Conservation (phyloP, 2,329 filamentous ascomycete genomes). For the Diaporthe citriasiana region DNA sequence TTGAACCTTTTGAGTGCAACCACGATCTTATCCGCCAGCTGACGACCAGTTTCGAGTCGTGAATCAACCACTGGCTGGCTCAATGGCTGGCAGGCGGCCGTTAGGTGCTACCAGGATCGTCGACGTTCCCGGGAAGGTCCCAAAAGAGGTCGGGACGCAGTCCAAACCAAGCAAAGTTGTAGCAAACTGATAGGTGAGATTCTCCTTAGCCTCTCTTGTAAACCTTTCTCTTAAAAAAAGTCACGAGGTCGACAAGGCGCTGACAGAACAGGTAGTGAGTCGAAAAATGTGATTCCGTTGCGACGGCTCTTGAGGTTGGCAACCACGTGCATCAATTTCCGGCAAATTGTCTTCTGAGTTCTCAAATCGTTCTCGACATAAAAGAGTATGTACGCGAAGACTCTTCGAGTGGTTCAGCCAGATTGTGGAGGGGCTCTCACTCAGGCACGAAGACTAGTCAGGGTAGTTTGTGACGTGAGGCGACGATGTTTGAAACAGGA, state of each 20-base stretch:
- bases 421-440: not conserved
- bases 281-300: not conserved
- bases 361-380: not conserved
- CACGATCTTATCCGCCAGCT: not conserved
- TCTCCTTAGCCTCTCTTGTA: too few species aligned
- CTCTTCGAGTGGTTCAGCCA: not conserved
- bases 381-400: not conserved
- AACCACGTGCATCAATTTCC: not conserved
- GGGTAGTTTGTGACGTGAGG: not conserved
- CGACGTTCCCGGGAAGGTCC: not conserved
- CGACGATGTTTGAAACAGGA: conserved; percentile 26
- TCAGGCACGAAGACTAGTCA: not conserved
- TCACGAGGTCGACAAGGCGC: not conserved
- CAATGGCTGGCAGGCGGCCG: conserved; percentile 18
- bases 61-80: not conserved
- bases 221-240: not conserved
- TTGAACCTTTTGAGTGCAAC: not conserved
- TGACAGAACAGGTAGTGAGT: not conserved
- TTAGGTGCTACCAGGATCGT: conserved; percentile 12
- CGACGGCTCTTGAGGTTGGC: not conserved
- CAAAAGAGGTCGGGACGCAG: not conserved
- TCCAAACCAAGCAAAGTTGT: not conserved
- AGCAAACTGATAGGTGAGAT: not conserved
- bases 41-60: not conserved
- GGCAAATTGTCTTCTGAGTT: not conserved